Evolutionary conservation across 805 yeast species (phyloP).

Genomic region (Metschnikowia gelsemii): DNA sequence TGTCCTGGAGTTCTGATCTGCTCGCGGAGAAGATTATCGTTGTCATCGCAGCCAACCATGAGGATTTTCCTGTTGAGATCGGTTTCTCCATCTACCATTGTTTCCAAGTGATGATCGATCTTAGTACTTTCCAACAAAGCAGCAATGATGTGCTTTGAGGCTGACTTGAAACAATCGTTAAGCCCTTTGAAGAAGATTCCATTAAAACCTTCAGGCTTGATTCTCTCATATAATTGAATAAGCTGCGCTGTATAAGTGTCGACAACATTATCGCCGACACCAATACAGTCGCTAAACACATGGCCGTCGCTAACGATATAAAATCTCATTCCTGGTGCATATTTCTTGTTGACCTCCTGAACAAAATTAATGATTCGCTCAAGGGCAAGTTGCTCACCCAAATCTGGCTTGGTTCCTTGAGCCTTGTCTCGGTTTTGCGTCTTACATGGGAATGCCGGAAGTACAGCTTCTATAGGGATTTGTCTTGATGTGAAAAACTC

Average conservation of each 20-base stretch:
- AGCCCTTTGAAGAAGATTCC: constrained; percentile 36
- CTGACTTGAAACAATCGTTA: constrained; percentile 34
- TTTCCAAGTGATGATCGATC: constrained; percentile 34
- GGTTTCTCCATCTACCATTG: constrained; percentile 32
- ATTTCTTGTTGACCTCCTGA: constrained; percentile 31
- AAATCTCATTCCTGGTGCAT: constrained; percentile 55
- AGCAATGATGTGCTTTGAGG: constrained; percentile 17
- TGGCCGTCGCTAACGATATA: constrained; percentile 65
- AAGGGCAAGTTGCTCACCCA: constrained; percentile 46
- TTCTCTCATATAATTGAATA: constrained; percentile 39
- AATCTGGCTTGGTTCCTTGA: constrained; percentile 49
- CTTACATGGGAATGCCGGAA: constrained; percentile 67
- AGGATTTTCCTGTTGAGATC: constrained; percentile 39
- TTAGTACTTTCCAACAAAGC: constrained; percentile 22
- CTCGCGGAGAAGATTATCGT: constrained; percentile 32
- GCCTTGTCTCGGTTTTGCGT: constrained; percentile 58
- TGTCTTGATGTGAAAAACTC: constrained; percentile 50
- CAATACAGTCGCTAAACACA: constrained; percentile 63
- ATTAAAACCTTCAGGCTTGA: constrained; percentile 31
- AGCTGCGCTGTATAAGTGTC: constrained; percentile 47
- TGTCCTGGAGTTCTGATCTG: constrained; percentile 42
- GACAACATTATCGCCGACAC: constrained; percentile 57
- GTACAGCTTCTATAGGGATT: constrained; percentile 51
- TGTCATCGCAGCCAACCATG: constrained; percentile 40
- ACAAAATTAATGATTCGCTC: constrained; percentile 33